Base-by-base conservation (phyloP, 768 basidiomycete genomes). In the Neoboletus brunneissimus region DNA sequence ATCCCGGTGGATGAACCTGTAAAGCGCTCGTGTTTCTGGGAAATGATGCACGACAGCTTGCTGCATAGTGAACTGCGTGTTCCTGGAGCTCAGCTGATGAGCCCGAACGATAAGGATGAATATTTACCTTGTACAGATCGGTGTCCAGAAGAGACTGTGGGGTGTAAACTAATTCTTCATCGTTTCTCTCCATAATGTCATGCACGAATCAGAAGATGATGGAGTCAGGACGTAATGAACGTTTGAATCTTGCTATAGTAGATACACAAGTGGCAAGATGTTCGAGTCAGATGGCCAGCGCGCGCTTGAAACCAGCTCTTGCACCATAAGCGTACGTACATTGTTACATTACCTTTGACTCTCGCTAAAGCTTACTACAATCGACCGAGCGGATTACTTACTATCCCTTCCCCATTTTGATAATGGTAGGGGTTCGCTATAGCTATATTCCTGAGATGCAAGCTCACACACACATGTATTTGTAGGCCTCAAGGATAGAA, bases 61-160 rank as follows among this genome's bases (percentile, higher is more conserved):
- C 75, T 98, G 96, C 96, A 97, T 98, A 0, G 94, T 91, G 46
- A 97, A 77, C 92, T 96, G 55, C 15, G 31, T 31, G 29, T 9
- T 35, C 7, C 10, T 2, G 25, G 20, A 4, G 38, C 43, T 52
- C 44, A n/a, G 48, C n/a, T 25, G 15, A 43, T 22, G 12, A 32
- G 10, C 20, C 13, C 1, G 45, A 22, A 38, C 9, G 16, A 34
- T 41, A 25, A 47, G 27, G 20, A 31, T 32, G 52, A n/a, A 41
- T 44, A 18, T 57, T 44, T 51, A 87, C 93, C 82, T 96, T 98
- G 83, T 98, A 98, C 31, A 96, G 74, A 72, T 98, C 96, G 0
- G 94, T 94, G 71, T 98, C 96, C 44, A 98, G 80, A 50, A 98
- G 76, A 16, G 92, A 94, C 29, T 20, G 58, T 38, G 60, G 65